A percentile compares a stretch with the other conserved stretches of the same genome.
phyloP scores from a whole-genome alignment of 2,329 filamentous ascomycete genomes.

The Rutstroemia sp. region DNA sequence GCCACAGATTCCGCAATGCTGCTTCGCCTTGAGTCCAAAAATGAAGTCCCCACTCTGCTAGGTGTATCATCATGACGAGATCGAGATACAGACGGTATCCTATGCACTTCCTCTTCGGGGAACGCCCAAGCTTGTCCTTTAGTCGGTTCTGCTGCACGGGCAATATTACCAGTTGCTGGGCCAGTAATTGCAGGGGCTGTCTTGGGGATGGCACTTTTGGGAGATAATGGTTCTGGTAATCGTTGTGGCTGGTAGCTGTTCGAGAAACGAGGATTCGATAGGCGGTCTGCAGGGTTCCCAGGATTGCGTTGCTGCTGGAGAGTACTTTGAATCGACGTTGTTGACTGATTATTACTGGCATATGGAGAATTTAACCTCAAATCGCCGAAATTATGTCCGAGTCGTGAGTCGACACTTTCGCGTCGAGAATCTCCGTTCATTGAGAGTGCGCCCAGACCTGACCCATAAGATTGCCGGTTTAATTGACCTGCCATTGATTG shows the following conservation, averaged over 20 bases:
- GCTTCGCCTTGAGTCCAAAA: conserved; percentile 60
- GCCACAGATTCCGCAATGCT: conserved; percentile 72
- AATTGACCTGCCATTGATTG: conserved; percentile 17
- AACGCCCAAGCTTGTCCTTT: conserved; percentile 83
- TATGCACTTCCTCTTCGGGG: conserved; percentile 61
- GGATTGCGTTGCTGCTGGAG: conserved; percentile 61
- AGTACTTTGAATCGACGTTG: conserved; percentile 65
- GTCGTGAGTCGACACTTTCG: conserved; percentile 73
- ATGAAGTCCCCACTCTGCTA: conserved; percentile 27
- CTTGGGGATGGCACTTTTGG: conserved; percentile 37
- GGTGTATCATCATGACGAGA: conserved; percentile 39
- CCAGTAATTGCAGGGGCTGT: conserved; percentile 73
- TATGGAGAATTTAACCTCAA: conserved; percentile 67
- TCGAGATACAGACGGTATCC: conserved; percentile 39
- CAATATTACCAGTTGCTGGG: conserved; percentile 56
- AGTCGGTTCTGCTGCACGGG: conserved; percentile 67
- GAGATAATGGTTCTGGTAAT: conserved; percentile 32
- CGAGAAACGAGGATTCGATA: conserved; percentile 48
- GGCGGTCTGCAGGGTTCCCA: conserved; percentile 37
- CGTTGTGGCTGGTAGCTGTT: conserved; percentile 54
- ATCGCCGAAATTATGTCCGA: conserved; percentile 64
- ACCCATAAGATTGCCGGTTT: conserved; percentile 16
- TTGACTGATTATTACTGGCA: conserved; percentile 69
- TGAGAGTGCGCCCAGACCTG: conserved; percentile 6
- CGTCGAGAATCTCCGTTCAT: conserved; percentile 47